Conservation (phyloP, 345 rosid genomes). For the Trapa incisa region DNA sequence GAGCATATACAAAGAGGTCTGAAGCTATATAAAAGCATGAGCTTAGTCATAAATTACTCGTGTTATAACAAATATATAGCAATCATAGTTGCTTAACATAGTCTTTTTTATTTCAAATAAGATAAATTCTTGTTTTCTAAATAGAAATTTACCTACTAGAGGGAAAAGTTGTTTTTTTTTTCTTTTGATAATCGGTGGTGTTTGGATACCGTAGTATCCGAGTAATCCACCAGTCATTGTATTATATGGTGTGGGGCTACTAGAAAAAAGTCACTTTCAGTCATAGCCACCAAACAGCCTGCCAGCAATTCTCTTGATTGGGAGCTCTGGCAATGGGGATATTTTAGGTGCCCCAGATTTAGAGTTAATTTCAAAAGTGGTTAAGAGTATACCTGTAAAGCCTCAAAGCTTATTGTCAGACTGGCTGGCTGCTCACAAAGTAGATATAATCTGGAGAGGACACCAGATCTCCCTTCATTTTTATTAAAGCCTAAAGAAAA, state of each 20-base stretch:
- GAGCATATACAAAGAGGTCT: too few species aligned
- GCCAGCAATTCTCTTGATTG: not conserved
- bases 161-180: too few species aligned
- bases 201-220: too few species aligned
- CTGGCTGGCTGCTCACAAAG: slow-evolving; percentile 39
- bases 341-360: not conserved
- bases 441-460: slow-evolving; percentile 41
- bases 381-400: slow-evolving; percentile 58
- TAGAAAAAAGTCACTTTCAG: not conserved
- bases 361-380: not conserved
- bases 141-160: not conserved
- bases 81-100: not conserved
- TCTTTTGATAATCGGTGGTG: too few species aligned
- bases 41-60: too few species aligned
- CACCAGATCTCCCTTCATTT: slow-evolving; percentile 38
- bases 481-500: slow-evolving; percentile 40
- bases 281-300: not conserved
- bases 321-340: not conserved
- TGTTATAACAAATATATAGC: not conserved
- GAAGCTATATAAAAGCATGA: too few species aligned
- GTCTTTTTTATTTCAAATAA: not conserved
- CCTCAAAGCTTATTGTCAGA: slow-evolving; percentile 61
- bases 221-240: too few species aligned
- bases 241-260: not conserved
- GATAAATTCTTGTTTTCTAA: not conserved